A percentile compares a stretch with the other conserved stretches of the same genome.
Evolutionary conservation across 1,139 yeast species (phyloP).

Genomic region (Kodamaea sp.): DNA sequence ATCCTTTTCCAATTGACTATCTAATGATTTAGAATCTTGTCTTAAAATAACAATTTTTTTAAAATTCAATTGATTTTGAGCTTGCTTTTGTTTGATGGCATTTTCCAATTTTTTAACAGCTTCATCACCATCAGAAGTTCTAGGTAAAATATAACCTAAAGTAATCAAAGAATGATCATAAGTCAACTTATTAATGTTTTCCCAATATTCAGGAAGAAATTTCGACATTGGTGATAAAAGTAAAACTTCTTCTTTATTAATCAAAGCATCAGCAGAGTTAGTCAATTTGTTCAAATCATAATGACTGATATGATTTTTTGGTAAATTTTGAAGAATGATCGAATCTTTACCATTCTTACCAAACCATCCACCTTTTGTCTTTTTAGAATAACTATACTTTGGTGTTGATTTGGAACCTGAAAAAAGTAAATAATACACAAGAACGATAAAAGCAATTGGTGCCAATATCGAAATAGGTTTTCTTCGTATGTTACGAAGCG

Average conservation of each 20-base stretch:
- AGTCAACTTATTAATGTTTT: conserved; percentile 63
- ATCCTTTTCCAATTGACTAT: conserved; percentile 70
- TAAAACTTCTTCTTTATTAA: conserved; percentile 76
- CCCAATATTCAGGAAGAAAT: conserved; percentile 85
- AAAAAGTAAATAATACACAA: conserved; percentile 43
- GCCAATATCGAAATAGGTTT: conserved; percentile 47
- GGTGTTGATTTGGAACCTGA: conserved; percentile 22
- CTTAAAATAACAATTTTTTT: conserved; percentile 81
- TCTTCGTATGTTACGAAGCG: conserved; percentile 57
- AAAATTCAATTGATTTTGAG: conserved; percentile 56
- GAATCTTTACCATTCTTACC: conserved; percentile 36
- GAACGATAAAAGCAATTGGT: conserved; percentile 41
- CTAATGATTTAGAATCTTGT: conserved; percentile 80
- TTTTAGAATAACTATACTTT: conserved; percentile 50
- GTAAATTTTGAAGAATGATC: conserved; percentile 56
- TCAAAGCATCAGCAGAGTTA: conserved; percentile 64
- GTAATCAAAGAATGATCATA: conserved; percentile 86
- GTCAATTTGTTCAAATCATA: conserved; percentile 77
- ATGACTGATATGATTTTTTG: conserved; percentile 78
- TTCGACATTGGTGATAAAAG: conserved; percentile 85
- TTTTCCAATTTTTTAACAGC: conserved; percentile 69
- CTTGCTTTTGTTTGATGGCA: conserved; percentile 58
- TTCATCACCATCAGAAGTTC: conserved; percentile 71
- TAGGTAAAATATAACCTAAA: conserved; percentile 87
- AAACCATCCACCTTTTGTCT: conserved; percentile 44